phyloP scores from a whole-genome alignment of 2,329 filamentous ascomycete genomes.

The Canariomyces notabilis region DNA sequence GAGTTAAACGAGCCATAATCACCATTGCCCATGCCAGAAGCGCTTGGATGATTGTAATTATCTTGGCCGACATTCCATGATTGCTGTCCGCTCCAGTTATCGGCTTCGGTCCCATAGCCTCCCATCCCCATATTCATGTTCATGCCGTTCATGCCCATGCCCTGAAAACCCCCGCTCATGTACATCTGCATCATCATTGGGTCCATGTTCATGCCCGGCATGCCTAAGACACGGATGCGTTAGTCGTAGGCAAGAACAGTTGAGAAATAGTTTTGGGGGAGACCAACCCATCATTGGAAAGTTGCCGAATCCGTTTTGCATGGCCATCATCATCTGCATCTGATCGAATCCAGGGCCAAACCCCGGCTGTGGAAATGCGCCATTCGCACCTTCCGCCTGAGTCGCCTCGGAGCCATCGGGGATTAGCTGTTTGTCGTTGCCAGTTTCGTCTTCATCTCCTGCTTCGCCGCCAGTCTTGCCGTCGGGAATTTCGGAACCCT shows the following conservation, averaged over 20 bases:
- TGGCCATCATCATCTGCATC: slow-evolving; percentile 76
- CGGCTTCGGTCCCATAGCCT: slow-evolving; percentile 64
- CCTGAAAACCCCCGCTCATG: slow-evolving; percentile 74
- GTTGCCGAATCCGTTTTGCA: slow-evolving; percentile 60
- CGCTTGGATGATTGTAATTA: slow-evolving; percentile 85
- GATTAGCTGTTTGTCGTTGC: slow-evolving; percentile 28
- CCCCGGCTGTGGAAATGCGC: slow-evolving; percentile 54
- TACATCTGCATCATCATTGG: slow-evolving; percentile 69
- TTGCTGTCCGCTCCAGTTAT: slow-evolving; percentile 76
- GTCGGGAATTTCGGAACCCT: slow-evolving; percentile 23
- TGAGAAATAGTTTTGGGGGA: background rate
- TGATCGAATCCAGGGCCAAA: slow-evolving; percentile 66
- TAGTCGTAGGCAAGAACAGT: slow-evolving; percentile 21
- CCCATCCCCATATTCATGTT: slow-evolving; percentile 73
- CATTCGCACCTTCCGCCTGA: slow-evolving; percentile 38
- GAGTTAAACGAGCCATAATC: slow-evolving; percentile 75
- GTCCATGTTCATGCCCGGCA: slow-evolving; percentile 83
- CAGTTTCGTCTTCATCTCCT: slow-evolving; percentile 30
- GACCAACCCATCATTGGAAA: slow-evolving; percentile 84
- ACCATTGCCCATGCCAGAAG: slow-evolving; percentile 73
- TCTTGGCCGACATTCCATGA: slow-evolving; percentile 81
- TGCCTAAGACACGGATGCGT: slow-evolving; percentile 49
- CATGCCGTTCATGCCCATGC: slow-evolving; percentile 71
- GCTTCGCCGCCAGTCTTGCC: slow-evolving; percentile 27
- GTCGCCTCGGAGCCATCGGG: slow-evolving; percentile 27